Evolutionary conservation across 352 stramenopile genomes (phyloP).

Genomic region (Hyaloperonospora arabidopsidis): DNA sequence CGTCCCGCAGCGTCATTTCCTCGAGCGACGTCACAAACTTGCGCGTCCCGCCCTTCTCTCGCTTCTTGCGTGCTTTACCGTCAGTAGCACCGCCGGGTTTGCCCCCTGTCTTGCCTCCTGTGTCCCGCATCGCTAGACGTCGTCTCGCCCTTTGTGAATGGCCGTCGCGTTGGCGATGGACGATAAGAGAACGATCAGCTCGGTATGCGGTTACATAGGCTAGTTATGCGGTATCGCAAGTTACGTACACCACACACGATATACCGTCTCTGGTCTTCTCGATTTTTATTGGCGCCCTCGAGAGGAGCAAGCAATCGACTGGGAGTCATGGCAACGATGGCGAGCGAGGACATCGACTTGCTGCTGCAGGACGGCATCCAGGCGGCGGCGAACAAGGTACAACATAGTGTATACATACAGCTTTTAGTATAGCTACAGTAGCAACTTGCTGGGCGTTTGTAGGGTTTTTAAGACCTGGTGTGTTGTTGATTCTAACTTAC

Average conservation of each 20-base stretch:
- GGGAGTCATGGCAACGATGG: conserved; percentile 27
- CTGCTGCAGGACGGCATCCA: conserved; percentile 72
- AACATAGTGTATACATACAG: neutral
- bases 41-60: conserved; percentile 63
- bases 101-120: conserved; percentile 20
- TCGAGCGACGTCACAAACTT: conserved; percentile 81
- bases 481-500: too few relatives aligned
- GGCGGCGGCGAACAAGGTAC: conserved; percentile 44
- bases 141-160: too few relatives aligned
- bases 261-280: conserved; percentile 18
- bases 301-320: conserved; percentile 12
- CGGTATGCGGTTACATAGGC: conserved; percentile 4
- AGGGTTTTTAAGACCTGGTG: too few relatives aligned
- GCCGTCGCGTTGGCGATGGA: too few relatives aligned
- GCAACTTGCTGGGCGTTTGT: too few relatives aligned
- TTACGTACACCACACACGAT: too few relatives aligned
- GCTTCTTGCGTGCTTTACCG: conserved; percentile 56
- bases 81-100: conserved; percentile 43
- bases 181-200: too few relatives aligned
- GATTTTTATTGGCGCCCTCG: conserved; percentile 15
- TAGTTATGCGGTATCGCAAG: conserved; percentile 12
- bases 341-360: conserved; percentile 76
- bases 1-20: conserved; percentile 72
- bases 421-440: neutral
- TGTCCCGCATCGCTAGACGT: conserved; percentile 37